A percentile compares a stretch with the other conserved stretches of the same genome.
These are phyloP conservation scores for Fraxinus pennsylvanica DNA, from an alignment of 257 asterid genomes.

Conservation along the genomic window DNA sequence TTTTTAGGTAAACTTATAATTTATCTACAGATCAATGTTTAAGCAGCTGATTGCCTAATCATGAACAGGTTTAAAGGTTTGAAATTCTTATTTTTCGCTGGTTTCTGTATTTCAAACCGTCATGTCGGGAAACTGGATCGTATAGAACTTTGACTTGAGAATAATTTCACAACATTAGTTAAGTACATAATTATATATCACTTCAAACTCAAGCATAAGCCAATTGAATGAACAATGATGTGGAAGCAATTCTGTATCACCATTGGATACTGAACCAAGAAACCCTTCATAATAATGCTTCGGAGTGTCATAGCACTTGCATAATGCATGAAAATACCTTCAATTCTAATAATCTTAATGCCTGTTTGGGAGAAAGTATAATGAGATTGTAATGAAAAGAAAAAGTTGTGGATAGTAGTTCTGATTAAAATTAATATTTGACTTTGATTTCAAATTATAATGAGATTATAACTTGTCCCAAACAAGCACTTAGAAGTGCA, in stretches of 20 bases:
- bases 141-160: neutral
- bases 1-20: neutral
- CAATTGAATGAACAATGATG: neutral
- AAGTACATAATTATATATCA: neutral
- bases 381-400: too few species aligned
- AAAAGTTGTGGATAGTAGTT: too few species aligned
- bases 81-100: too few species aligned
- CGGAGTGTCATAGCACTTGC: neutral
- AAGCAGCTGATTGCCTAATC: neutral
- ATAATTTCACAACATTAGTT: neutral
- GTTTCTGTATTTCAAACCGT: neutral
- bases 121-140: neutral
- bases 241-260: neutral
- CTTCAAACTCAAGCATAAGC: conserved; percentile 6
- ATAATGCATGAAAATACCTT: neutral
- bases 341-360: neutral
- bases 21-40: neutral
- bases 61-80: neutral
- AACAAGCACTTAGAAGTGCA: neutral
- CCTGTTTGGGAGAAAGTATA: too few species aligned
- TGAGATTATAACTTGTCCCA: too few species aligned
- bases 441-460: too few species aligned
- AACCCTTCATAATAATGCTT: neutral
- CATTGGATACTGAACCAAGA: neutral
- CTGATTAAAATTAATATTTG: too few species aligned